Evolutionary conservation across 1,139 yeast genomes (phyloP).

Genomic region (Suhomyces guaymorum): DNA sequence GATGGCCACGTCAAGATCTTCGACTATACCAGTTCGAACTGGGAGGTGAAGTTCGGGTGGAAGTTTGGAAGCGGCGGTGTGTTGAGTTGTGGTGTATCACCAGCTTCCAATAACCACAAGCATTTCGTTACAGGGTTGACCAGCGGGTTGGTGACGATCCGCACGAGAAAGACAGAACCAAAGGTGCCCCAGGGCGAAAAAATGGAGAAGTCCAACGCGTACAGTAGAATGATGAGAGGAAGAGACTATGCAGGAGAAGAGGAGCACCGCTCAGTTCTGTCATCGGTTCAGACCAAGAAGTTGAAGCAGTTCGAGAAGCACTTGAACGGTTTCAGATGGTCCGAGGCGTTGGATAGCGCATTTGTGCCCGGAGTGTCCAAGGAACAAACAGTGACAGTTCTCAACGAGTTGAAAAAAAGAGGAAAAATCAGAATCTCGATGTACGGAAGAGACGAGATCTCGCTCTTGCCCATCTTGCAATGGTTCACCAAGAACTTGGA

Average conservation of each 20-base stretch:
- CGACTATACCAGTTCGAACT: constrained; percentile 69
- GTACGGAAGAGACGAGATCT: constrained; percentile 79
- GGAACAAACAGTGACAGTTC: constrained; percentile 76
- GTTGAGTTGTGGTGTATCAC: constrained; percentile 85
- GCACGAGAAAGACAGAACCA: constrained; percentile 79
- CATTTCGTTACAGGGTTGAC: constrained; percentile 95
- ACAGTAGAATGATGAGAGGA: constrained; percentile 84
- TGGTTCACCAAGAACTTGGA: constrained; percentile 80
- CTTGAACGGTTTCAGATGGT: constrained; percentile 85
- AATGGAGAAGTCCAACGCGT: constrained; percentile 49
- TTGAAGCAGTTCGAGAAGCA: constrained; percentile 80
- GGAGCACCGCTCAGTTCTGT: constrained; percentile 71
- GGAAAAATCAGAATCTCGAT: constrained; percentile 84
- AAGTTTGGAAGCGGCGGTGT: constrained; percentile 90
- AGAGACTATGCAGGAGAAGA: constrained; percentile 87
- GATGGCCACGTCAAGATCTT: constrained; percentile 97
- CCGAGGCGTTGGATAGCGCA: constrained; percentile 88
- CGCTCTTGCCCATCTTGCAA: constrained; percentile 78
- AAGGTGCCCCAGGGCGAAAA: constrained; percentile 54
- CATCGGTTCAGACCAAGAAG: constrained; percentile 57
- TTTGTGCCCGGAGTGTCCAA: constrained; percentile 74
- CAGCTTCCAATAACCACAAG: constrained; percentile 60
- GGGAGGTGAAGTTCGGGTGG: constrained; percentile 97
- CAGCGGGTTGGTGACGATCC: constrained; percentile 81
- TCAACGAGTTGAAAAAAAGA: constrained; percentile 80